Evolutionary conservation across 371 early-diverging fungal species (phyloP), one percentile per base, ranked within the genome.

Genomic region (Coemansia sp.): DNA sequence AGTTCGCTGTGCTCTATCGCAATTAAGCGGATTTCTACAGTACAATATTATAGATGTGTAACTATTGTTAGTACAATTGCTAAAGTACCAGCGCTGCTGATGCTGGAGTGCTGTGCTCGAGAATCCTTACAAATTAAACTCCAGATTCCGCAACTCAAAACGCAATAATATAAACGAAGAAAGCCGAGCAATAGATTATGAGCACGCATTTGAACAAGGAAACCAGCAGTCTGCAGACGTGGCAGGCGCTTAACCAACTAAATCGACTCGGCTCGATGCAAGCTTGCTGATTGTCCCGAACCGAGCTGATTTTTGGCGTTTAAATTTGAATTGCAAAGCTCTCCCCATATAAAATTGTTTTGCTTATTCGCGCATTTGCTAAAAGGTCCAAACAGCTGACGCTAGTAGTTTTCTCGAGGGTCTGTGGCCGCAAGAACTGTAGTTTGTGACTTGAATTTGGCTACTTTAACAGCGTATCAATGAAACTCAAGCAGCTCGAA

Each of bases 401-500:
- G 16, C 45, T 13, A 45, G 45, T 13, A 13, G 45, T 13, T 45
- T 5, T 11, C 42, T 45, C n/a, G 45, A n/a, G 16, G 16, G 45
- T n/a, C 45, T 13, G 45, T 4, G 45, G n/a, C n/a, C 16, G 45
- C 45, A 16, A 5, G 16, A 45, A 10, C 34, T 34, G 34, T 34
- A 34, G 34, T 45, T 48, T 8, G 18, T 48, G 21, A 48, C 18
- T 18, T 48, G n/a, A 48, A 18, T 18, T 18, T 48, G n/a, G 50
- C 50, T 8, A 16, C 18, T 18, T 48, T 18, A n/a, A 48, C 50
- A 22, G 18, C 34, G 29, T 11, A 8, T 22, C 10, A 11, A 91
- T 91, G 92, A 89, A 86, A 68, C 84, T 91, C 58, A 89, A 89
- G 71, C 88, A 91, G 74, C 79, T 91, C 42, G 91, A 90, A 69